phyloP scores from a whole-genome alignment of 2,329 filamentous ascomycete species.

The Tolypocladium tropicale region DNA sequence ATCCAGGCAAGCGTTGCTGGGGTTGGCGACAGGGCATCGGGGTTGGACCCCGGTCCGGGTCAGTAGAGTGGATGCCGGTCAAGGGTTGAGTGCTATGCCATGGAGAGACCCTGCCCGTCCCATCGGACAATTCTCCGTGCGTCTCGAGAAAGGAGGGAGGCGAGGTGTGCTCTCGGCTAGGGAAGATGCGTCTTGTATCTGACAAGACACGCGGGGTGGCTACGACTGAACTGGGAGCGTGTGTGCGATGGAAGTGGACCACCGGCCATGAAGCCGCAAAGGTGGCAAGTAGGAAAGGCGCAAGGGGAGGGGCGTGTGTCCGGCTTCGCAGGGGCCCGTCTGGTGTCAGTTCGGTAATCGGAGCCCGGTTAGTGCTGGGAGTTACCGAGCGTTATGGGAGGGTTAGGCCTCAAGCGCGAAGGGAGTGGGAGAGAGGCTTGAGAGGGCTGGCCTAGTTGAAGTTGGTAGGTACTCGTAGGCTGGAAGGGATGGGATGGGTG shows the following conservation, averaged over 20 bases:
- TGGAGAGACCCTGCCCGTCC: slow-evolving; percentile 18
- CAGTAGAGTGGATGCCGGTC: slow-evolving; percentile 27
- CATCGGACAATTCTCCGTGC: slow-evolving; percentile 27
- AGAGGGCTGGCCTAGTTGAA: not conserved
- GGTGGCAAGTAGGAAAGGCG: not conserved
- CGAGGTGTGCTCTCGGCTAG: slow-evolving; percentile 9
- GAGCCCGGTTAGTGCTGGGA: not conserved
- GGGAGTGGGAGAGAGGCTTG: not conserved
- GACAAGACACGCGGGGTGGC: slow-evolving; percentile 14
- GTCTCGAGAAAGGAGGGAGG: slow-evolving; percentile 14
- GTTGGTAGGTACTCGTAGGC: too few relatives aligned
- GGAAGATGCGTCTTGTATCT: slow-evolving; percentile 12
- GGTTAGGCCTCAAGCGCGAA: not conserved
- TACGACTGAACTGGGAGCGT: slow-evolving; percentile 9
- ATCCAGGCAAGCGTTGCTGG: slow-evolving; percentile 32
- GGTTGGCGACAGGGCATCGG: slow-evolving; percentile 26
- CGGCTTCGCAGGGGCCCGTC: slow-evolving; percentile 11
- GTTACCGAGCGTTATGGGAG: not conserved
- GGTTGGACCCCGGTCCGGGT: slow-evolving; percentile 22
- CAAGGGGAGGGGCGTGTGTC: slow-evolving; percentile 8
- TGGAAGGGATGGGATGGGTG: not conserved
- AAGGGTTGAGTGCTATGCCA: slow-evolving; percentile 23
- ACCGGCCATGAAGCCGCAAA: not conserved
- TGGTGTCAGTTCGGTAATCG: slow-evolving; percentile 9
- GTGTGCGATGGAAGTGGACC: slow-evolving; percentile 4